phyloP scores from a whole-genome alignment of 768 basidiomycete genomes.

The Lactarius pseudohatsudake region DNA sequence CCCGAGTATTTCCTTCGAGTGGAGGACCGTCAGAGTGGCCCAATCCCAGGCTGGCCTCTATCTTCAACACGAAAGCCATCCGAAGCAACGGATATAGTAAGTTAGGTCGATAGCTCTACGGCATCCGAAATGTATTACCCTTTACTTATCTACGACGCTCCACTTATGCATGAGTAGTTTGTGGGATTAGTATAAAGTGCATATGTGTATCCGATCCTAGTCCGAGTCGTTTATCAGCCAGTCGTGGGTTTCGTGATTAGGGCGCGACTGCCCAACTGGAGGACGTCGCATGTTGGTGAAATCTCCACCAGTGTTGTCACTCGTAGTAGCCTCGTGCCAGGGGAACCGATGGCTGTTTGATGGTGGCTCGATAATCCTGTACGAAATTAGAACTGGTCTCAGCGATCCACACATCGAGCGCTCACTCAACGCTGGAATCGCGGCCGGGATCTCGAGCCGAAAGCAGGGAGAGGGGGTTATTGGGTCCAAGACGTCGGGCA shows the following conservation, averaged over 20 bases:
- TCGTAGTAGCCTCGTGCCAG: background rate
- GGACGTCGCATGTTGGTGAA: background rate
- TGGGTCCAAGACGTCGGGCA: conserved; percentile 1
- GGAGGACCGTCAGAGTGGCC: conserved; percentile 45
- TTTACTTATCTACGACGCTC: conserved; percentile 1
- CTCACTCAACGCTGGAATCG: conserved; percentile 25
- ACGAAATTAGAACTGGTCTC: conserved; percentile 6
- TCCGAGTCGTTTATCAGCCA: conserved; percentile 27
- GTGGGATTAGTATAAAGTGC: background rate
- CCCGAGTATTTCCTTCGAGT: conserved; percentile 71
- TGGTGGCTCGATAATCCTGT: conserved; percentile 18
- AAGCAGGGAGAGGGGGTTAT: background rate
- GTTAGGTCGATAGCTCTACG: background rate
- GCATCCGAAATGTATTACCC: background rate
- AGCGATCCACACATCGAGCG: background rate
- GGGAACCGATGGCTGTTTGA: background rate
- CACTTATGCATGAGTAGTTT: background rate
- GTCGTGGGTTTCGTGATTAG: conserved; percentile 15
- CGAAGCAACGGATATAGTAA: conserved; percentile 5
- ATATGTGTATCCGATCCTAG: conserved; percentile 11
- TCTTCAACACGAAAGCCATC: conserved; percentile 1
- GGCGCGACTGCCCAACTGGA: background rate
- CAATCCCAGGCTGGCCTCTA: conserved; percentile 33
- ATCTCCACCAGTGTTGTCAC: background rate
- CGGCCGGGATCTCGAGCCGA: conserved; percentile 5